phyloP scores from a whole-genome alignment of 441 rosid genomes.

The Oxalis stricta region DNA sequence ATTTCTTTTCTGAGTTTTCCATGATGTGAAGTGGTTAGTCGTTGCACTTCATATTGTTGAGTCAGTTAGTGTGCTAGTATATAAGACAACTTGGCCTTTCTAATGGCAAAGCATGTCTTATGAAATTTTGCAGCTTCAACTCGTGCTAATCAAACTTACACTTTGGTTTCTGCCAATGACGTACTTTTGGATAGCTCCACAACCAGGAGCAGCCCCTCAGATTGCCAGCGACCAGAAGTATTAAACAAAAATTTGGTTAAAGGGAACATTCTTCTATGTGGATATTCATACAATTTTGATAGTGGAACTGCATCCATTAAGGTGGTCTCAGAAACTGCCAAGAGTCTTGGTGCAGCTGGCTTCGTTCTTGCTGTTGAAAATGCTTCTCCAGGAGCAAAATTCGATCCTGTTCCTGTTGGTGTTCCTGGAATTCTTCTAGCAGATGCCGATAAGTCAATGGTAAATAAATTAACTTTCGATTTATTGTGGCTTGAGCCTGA shows the following conservation, averaged over 20 bases:
- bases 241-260: constrained; percentile 68
- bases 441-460: constrained; percentile 76
- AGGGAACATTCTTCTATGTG: constrained; percentile 91
- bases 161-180: constrained; percentile 93
- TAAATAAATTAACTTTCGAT: constrained; percentile 14
- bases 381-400: constrained; percentile 88
- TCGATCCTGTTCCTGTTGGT: constrained; percentile 83
- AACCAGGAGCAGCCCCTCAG: constrained; percentile 65
- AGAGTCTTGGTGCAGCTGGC: constrained; percentile 89
- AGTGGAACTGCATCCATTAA: constrained; percentile 85
- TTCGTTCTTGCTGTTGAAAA: constrained; percentile 95
- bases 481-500: neutral
- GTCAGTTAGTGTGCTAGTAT: neutral
- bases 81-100: constrained; percentile 3
- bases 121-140: constrained; percentile 69
- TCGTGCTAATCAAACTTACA: constrained; percentile 49
- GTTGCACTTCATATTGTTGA: neutral
- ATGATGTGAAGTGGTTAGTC: neutral
- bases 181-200: constrained; percentile 71
- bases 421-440: constrained; percentile 84
- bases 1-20: neutral
- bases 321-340: constrained; percentile 87
- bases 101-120: constrained; percentile 5
- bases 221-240: constrained; percentile 90
- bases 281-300: constrained; percentile 93